These are phyloP conservation scores for Ogataea populi-albae DNA, from an alignment of 805 yeast genomes.

Conservation along the genomic window DNA sequence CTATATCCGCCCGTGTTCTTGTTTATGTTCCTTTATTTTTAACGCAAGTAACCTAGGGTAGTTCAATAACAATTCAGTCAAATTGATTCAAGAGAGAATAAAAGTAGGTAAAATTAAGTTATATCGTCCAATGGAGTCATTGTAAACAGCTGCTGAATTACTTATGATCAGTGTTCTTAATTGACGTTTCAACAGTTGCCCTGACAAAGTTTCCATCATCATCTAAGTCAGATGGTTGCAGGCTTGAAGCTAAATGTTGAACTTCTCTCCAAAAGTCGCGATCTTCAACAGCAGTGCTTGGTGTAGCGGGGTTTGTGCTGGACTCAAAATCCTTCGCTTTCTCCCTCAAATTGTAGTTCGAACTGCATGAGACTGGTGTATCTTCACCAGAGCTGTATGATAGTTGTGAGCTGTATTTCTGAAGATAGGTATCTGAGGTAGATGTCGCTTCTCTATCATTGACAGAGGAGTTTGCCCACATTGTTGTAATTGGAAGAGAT, in stretches of 20 bases:
- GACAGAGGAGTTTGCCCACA: slow-evolving; percentile 82
- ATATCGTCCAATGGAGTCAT: no score
- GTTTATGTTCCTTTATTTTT: no score
- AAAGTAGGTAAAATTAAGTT: no score
- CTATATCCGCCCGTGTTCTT: no score
- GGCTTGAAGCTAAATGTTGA: slow-evolving; percentile 28
- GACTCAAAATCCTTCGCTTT: slow-evolving; percentile 16
- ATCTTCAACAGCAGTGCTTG: slow-evolving; percentile 21
- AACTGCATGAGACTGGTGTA: slow-evolving; percentile 12
- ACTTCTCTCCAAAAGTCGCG: slow-evolving; percentile 31
- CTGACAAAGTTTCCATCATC: slow-evolving; percentile 15
- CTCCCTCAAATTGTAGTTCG: slow-evolving; percentile 7
- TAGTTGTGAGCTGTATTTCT: slow-evolving; percentile 14
- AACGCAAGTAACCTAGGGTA: no score
- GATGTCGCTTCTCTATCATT: slow-evolving; percentile 44
- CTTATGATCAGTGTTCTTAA: slow-evolving; percentile 1
- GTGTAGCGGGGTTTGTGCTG: slow-evolving; percentile 10
- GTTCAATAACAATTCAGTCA: no score
- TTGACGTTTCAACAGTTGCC: slow-evolving; percentile 18
- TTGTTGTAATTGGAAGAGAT: slow-evolving; percentile 76
- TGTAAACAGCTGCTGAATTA: no score
- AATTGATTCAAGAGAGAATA: not conserved
- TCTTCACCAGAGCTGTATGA: slow-evolving; percentile 14
- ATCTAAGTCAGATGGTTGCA: slow-evolving; percentile 24
- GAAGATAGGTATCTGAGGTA: slow-evolving; percentile 25